Evolutionary conservation across 2,329 filamentous ascomycete species (phyloP).

Genomic region (Metarhizium humberi): DNA sequence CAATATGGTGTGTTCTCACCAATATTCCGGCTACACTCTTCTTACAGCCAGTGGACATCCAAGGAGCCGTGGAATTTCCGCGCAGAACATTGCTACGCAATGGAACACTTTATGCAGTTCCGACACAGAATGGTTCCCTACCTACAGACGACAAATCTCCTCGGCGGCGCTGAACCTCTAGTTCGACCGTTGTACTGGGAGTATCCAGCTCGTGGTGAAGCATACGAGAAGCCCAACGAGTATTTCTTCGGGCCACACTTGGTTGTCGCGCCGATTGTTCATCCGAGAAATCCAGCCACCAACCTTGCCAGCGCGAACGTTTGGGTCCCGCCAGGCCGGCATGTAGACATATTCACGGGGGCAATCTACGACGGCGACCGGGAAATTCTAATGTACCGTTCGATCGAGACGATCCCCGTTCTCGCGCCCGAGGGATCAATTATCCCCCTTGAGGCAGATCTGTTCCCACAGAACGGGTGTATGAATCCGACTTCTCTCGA

Average conservation of each 20-base stretch:
- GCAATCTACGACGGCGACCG: constrained; percentile 47
- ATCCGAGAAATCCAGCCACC: constrained; percentile 35
- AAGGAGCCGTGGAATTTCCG: constrained; percentile 50
- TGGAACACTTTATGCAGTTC: constrained; percentile 40
- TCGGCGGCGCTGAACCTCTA: constrained; percentile 37
- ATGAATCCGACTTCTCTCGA: constrained; percentile 1
- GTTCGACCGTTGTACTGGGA: constrained; percentile 55
- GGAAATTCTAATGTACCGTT: constrained; percentile 39
- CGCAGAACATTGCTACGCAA: constrained; percentile 31
- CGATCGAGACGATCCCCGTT: constrained; percentile 39
- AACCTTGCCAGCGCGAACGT: constrained; percentile 36
- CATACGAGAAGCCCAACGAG: constrained; percentile 47
- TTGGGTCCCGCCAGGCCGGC: constrained; percentile 46
- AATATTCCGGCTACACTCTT: constrained; percentile 50
- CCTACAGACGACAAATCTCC: constrained; percentile 46
- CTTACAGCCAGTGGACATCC: constrained; percentile 45
- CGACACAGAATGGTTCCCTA: constrained; percentile 52
- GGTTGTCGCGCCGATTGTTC: constrained; percentile 45
- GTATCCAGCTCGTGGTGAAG: constrained; percentile 38
- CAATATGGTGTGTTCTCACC: constrained; percentile 53
- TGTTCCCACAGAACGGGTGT: constrained; percentile 2
- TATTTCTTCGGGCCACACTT: constrained; percentile 49
- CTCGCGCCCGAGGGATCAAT: constrained; percentile 5
- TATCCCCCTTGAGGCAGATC: constrained; percentile 2
- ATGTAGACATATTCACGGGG: constrained; percentile 49